These are phyloP conservation scores for Stephania japonica DNA, from an alignment of 164 flowering plant genomes.

Conservation along the genomic window DNA sequence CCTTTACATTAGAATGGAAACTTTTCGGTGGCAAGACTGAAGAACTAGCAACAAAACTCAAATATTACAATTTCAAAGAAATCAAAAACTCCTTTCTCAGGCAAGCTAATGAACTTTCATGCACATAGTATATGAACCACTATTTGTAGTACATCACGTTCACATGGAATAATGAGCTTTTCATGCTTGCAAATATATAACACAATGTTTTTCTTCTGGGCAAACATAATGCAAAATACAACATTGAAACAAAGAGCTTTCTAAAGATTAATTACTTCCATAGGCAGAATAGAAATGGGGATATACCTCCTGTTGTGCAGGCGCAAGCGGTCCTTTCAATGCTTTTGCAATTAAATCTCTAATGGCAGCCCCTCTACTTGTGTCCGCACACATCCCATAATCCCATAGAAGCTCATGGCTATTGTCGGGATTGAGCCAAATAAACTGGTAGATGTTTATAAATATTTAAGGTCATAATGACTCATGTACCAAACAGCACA, in stretches of 20 bases:
- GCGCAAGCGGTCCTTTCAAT: constrained; percentile 75
- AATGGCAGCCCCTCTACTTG: constrained; percentile 85
- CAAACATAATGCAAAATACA: background rate
- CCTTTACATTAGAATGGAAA: background rate
- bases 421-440: constrained; percentile 87
- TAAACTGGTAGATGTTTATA: constrained; percentile 44
- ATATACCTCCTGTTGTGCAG: constrained; percentile 78
- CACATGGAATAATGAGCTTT: background rate
- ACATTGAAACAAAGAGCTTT: background rate
- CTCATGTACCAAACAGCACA: constrained; percentile 1
- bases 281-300: background rate
- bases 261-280: background rate
- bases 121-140: background rate
- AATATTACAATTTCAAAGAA: background rate
- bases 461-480: constrained; percentile 13
- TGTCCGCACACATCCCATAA: constrained; percentile 96
- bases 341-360: constrained; percentile 88
- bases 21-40: background rate
- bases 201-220: background rate
- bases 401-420: constrained; percentile 94
- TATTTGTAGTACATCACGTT: background rate
- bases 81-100: background rate
- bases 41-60: background rate
- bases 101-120: background rate
- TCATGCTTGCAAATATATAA: background rate